Evolutionary conservation across 495 filamentous ascomycete genomes (phyloP), one percentile per base, ranked within the genome.

Genomic region (Annulohypoxylon moriforme): DNA sequence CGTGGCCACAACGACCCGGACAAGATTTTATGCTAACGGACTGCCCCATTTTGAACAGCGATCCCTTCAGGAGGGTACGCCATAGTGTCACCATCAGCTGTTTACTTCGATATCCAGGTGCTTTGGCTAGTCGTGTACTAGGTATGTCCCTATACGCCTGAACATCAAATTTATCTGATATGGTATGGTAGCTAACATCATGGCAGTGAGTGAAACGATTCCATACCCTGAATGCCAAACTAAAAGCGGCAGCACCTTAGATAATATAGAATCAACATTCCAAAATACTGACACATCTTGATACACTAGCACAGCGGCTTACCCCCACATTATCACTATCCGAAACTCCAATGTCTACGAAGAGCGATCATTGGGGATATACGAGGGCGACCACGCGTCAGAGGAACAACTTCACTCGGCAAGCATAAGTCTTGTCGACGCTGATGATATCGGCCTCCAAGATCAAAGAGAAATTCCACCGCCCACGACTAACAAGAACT

Each of bases 71-170:
- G 91, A 55, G 92, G 92, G 11, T 94, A 94, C 78, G 92, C 91
- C 72, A 88, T 94, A 56, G 89, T 95, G 42, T 77, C 81, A n/a
- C 92, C 94, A 49, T 75, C 90, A 31, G 81, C 81, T 49, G 80
- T 93, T 25, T 87, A 86, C 16, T 88, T 92, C 67, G 87, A 87
- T 3, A 80, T 94, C 1, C 88, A 91, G 61, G 84, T 92, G 16
- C 83, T 93, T 22, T 94, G 94, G 78, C 85, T 92, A 16, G 83
- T 93, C 20, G 92, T 93, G 87, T 94, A 93, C 89, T 94, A 92
- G 40, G 40, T 44, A 44, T 20, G 40, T 44, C 4, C n/a, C n/a
- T 20, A 8, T 36, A 13, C 34, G n/a, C n/a, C n/a, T n/a, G n/a
- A n/a, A n/a, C n/a, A n/a, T n/a, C n/a, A 13, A 14, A 40, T 4